Evolutionary conservation across 768 basidiomycete genomes (phyloP), one percentile per base, ranked within the genome.

Genomic region (Pleurotus giganteus): DNA sequence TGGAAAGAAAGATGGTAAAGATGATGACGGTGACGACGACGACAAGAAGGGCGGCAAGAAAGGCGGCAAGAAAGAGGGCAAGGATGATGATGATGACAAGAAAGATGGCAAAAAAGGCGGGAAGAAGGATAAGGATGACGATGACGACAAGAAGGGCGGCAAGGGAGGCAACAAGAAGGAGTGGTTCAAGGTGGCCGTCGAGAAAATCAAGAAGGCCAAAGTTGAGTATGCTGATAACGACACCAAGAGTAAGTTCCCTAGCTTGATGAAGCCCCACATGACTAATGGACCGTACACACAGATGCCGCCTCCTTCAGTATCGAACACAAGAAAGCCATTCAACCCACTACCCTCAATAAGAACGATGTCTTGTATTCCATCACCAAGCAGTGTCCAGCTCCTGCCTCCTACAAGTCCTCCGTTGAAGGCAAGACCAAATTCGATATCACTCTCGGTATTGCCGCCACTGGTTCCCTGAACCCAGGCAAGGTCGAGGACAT

Each of bases 401-500:
- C 32, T 24, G 63, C 61, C 0, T 32, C 61, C 34, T 51, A 31
- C 29, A 57, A 58, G 2, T 54, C 57, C 0, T 51, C 59, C 49
- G 50, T 62, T 2, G 55, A 60, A 4, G 62, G 62, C 24, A 63
- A 62, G 46, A 66, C 66, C 17, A 63, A 67, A 26, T 66, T 65
- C 5, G 55, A 67, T 12, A 59, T 68, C 4, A 27, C 32, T 21
- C 46, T 67, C 43, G 72, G 71, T 27, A 58, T 71, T 4, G 68
- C 60, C 5, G 69, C 65, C 4, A 43, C 58, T 26, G 60, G 60
- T 23, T 57, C 55, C 2, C 53, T 61, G 11, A 37, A 71, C 31
- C 76, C 76, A 5, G 69, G 69, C 8, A 57, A 61, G 1, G 45
- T 72, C 26, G 47, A 47, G 13, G 62, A 69, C 12, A 64, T 71